phyloP scores from a whole-genome alignment of 2,329 filamentous ascomycete species.

The Trichoderma sp. region DNA sequence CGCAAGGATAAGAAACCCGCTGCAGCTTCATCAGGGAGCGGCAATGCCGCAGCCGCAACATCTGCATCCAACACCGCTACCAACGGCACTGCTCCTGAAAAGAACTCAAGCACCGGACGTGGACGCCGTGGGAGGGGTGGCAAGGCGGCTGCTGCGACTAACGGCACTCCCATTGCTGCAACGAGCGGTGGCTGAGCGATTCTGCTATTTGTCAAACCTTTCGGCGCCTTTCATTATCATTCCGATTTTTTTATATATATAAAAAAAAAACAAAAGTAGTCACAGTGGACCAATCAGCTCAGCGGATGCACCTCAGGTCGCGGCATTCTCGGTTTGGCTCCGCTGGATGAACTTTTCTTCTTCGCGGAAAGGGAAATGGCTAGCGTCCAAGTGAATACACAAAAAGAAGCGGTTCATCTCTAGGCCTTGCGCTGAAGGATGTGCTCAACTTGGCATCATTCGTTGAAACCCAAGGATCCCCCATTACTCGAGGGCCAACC shows the following conservation, averaged over 20 bases:
- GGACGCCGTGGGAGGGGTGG: slow-evolving; percentile 35
- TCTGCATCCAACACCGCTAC: slow-evolving; percentile 21
- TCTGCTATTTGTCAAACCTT: not conserved
- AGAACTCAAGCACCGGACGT: slow-evolving; percentile 29
- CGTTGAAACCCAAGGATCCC: not conserved
- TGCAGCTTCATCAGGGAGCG: slow-evolving; percentile 19
- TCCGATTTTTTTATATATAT: too few species aligned
- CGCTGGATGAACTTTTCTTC: not conserved
- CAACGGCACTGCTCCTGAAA: slow-evolving; percentile 26
- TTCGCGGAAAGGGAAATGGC: not conserved
- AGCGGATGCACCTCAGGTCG: not conserved
- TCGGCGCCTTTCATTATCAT: slow-evolving; percentile 1
- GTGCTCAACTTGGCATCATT: not conserved
- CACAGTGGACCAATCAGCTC: not conserved
- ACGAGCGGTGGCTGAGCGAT: slow-evolving; percentile 20
- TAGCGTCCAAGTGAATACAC: not conserved
- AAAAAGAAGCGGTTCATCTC: not conserved
- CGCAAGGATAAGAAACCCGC: slow-evolving; percentile 60
- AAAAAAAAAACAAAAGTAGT: not conserved
- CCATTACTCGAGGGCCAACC: not conserved
- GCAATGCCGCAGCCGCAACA: slow-evolving; percentile 22
- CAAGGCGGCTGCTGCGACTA: slow-evolving; percentile 20
- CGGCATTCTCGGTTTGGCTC: not conserved
- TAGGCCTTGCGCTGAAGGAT: not conserved
- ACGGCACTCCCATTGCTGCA: slow-evolving; percentile 14